phyloP scores from a whole-genome alignment of 2,329 filamentous ascomycete genomes.

The Colletotrichum truncatum region DNA sequence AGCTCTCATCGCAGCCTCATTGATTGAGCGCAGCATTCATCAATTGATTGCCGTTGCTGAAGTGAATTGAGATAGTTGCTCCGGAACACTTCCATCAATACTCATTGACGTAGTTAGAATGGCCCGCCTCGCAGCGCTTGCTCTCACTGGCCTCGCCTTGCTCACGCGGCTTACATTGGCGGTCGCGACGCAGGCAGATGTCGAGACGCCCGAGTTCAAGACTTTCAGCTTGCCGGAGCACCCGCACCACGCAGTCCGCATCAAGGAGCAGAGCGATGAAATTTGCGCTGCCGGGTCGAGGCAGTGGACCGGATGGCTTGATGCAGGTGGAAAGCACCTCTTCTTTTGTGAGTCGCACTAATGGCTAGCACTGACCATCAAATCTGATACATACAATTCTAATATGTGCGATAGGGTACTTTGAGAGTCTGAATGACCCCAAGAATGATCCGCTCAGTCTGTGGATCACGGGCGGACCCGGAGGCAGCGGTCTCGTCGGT shows the following conservation, averaged over 20 bases:
- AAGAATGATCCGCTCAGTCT: constrained; percentile 53
- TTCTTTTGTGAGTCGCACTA: constrained; percentile 33
- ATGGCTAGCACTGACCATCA: rapidly evolving
- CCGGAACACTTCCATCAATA: neutral
- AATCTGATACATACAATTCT: neutral
- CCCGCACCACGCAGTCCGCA: constrained; percentile 35
- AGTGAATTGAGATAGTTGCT: neutral
- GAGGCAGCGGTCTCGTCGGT: constrained; percentile 61
- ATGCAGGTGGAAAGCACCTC: constrained; percentile 33
- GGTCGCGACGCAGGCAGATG: constrained; percentile 4
- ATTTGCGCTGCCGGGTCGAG: constrained; percentile 36
- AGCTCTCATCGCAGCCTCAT: neutral
- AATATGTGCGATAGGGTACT: constrained; percentile 31
- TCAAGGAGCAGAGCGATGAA: constrained; percentile 36
- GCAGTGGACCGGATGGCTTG: constrained; percentile 40
- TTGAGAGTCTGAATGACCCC: constrained; percentile 38
- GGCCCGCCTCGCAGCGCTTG: neutral
- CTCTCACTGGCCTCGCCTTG: constrained; percentile 7
- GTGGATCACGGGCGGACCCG: constrained; percentile 69
- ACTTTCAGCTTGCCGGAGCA: constrained; percentile 26
- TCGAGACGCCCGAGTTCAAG: constrained; percentile 7
- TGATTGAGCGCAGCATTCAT: neutral
- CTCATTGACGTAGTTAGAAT: neutral
- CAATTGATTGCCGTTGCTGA: neutral
- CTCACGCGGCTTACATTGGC: neutral